These are phyloP conservation scores for Ilyonectria mors-panacis DNA, from an alignment of 2,329 filamentous ascomycete genomes.

Conservation along the genomic window DNA sequence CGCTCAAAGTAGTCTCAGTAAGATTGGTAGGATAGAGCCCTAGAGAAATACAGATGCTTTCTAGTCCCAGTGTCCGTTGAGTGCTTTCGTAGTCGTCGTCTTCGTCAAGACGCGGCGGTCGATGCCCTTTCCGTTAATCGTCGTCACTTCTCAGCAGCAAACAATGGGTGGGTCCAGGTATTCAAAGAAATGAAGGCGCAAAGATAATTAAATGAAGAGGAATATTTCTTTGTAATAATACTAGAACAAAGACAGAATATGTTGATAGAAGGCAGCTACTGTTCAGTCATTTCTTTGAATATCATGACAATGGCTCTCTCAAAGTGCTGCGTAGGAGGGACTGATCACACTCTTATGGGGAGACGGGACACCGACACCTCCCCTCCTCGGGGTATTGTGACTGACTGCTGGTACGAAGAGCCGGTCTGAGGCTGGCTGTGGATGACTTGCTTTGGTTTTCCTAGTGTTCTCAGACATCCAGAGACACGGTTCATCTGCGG, in stretches of 20 bases:
- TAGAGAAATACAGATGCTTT: too few species aligned
- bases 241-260: neutral
- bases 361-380: neutral
- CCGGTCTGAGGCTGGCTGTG: neutral
- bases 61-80: neutral
- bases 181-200: neutral
- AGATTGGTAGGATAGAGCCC: neutral
- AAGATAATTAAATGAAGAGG: neutral
- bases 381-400: neutral
- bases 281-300: neutral
- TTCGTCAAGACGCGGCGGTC: neutral
- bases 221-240: conserved; percentile 5
- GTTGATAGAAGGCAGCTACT: neutral
- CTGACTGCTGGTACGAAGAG: conserved; percentile 1
- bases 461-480: conserved; percentile 33
- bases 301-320: neutral
- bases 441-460: conserved; percentile 30
- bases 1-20: neutral
- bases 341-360: conserved; percentile 7
- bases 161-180: neutral
- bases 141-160: conserved; percentile 1
- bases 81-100: neutral
- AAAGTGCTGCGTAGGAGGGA: neutral
- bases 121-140: neutral
- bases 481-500: conserved; percentile 25